Base-by-base conservation (phyloP, 225 moss, liverwort and hornwort species). In the Anthoceros angustus region DNA sequence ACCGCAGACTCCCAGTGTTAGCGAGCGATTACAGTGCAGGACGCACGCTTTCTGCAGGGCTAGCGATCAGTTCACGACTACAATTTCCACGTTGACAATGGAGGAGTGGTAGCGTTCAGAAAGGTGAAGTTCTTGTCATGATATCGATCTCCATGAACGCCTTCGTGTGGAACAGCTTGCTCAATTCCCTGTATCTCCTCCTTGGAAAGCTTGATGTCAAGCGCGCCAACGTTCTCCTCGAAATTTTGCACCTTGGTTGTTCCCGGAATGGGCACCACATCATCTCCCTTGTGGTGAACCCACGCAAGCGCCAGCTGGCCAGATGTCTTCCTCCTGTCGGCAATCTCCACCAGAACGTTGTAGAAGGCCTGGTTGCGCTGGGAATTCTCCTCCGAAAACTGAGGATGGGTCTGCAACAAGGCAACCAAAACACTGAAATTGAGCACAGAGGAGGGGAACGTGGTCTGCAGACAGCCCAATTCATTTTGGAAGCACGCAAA, bases 251-350 rank as follows among this genome's bases (percentile, higher is more conserved):
- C 25, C 67, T 86, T 91, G 0, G 91, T 91, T 12, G 91, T 91
- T 9, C 86, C 91, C 5, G 86, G 88, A 76, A 91, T 88, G 42
- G 89, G 89, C 24, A 83, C 85, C 2, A 86, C 80, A 43, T 75
- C 79, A 32, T 9, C 43, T 42, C 88, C 92, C 69, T 81, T 82
- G 25, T 78, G 76, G 2, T 82, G 88, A 63, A 91, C 83, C 86
- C 87, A 87, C 6, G 79, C 82, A 40, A 87, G 73, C 0, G 90
- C 90, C 75, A 91, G 61, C 77, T 91, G 87, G 68, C 79, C 82
- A 7, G 86, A 74, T 0, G 82, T 77, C 55, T 74, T 76, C 46
- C 70, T 77, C 76, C 75, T 80, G 40, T 78, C 66, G 24, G 87
- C 83, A 40, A 87, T 80, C 73, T 77, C 79, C 0, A 72, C 73